These are phyloP conservation scores for Colletotrichum sp. DNA, from an alignment of 2,329 filamentous ascomycete species.

Conservation along the genomic window DNA sequence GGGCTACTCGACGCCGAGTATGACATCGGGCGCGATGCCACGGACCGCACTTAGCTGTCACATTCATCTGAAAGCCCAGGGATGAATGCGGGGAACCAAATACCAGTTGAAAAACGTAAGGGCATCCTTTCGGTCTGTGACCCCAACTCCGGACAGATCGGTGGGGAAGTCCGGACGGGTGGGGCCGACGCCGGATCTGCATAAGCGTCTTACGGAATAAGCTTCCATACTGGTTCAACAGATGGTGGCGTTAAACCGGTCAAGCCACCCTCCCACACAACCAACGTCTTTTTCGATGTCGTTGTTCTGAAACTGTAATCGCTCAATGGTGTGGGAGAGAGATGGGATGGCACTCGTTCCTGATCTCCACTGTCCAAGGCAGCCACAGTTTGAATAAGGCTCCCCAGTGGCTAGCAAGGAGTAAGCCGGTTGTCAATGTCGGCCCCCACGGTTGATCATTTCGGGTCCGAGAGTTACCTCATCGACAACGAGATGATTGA, in stretches of 20 bases:
- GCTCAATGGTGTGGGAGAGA: neutral
- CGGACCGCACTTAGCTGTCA: neutral
- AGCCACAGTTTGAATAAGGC: neutral
- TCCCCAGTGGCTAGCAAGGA: neutral
- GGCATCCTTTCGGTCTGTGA: neutral
- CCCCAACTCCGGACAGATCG: neutral
- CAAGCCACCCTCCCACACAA: neutral
- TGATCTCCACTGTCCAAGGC: neutral
- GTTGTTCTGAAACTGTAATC: neutral
- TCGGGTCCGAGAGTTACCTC: neutral
- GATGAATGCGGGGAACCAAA: neutral
- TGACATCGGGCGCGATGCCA: neutral
- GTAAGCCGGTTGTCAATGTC: neutral
- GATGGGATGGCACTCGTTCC: neutral
- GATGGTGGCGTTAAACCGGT: neutral
- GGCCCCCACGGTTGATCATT: neutral
- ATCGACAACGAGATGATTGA: neutral
- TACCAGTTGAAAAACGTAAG: neutral
- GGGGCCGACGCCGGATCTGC: neutral
- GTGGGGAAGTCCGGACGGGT: neutral
- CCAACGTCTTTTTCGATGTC: neutral
- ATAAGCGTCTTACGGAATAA: neutral
- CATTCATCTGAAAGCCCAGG: neutral
- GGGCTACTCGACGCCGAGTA: neutral
- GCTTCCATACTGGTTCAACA: neutral